A percentile compares a stretch with the other conserved stretches of the same genome.
Conservation (phyloP, 1,139 yeast genomes). For the Pichia inconspicua region DNA sequence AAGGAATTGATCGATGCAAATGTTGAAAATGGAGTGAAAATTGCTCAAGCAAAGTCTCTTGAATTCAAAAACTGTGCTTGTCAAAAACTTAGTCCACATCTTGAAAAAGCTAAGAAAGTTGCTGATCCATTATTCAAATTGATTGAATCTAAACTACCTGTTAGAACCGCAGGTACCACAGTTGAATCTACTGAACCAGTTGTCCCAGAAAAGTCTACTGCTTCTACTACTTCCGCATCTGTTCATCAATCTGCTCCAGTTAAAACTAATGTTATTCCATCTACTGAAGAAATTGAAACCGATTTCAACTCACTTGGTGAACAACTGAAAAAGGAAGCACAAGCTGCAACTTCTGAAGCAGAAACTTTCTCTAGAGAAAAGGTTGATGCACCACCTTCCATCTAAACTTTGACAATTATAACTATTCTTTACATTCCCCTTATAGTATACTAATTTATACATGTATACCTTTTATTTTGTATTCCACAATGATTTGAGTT, state of each 20-base stretch:
- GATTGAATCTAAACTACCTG: slow-evolving; percentile 52
- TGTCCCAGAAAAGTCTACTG: slow-evolving; percentile 25
- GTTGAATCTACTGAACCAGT: slow-evolving; percentile 30
- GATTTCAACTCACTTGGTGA: slow-evolving; percentile 18
- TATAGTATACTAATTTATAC: no score
- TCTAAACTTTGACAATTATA: background rate
- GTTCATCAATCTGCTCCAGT: slow-evolving; percentile 5
- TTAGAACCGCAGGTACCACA: slow-evolving; percentile 67
- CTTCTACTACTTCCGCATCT: slow-evolving; percentile 17
- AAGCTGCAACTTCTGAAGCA: slow-evolving; percentile 6
- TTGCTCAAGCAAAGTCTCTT: slow-evolving; percentile 49
- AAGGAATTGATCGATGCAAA: slow-evolving; percentile 76
- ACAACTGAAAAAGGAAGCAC: slow-evolving; percentile 15
- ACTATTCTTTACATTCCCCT: background rate
- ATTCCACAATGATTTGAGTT: background rate
- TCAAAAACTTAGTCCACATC: slow-evolving; percentile 42
- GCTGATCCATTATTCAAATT: slow-evolving; percentile 59
- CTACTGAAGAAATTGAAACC: slow-evolving; percentile 10
- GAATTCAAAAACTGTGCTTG: slow-evolving; percentile 46
- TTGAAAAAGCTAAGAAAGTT: slow-evolving; percentile 41
- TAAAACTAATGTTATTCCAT: slow-evolving; percentile 6
- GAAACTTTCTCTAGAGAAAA: slow-evolving; percentile 9
- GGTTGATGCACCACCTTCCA: slow-evolving; percentile 8
- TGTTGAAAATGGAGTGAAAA: slow-evolving; percentile 47
- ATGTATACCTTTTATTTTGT: background rate